Evolutionary conservation across 768 basidiomycete species (phyloP).

Genomic region (Pilatotrama ljubarskyi): DNA sequence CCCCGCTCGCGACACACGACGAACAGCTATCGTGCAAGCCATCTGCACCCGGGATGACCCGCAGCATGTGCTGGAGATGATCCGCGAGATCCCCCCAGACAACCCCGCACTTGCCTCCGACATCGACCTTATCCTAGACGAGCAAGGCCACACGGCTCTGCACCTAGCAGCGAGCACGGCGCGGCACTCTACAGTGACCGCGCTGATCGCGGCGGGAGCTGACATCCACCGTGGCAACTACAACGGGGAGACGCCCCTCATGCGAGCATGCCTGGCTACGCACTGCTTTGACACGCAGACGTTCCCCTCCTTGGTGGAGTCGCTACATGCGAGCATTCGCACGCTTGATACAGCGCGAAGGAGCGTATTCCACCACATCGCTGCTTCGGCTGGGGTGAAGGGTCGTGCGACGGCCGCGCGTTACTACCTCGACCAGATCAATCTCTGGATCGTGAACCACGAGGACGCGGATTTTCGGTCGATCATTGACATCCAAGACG

Average conservation of each 20-base stretch:
- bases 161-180: constrained; percentile 91
- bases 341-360: constrained; percentile 87
- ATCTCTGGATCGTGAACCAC: constrained; percentile 80
- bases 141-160: constrained; percentile 91
- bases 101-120: constrained; percentile 44
- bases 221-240: constrained; percentile 92
- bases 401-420: constrained; percentile 81
- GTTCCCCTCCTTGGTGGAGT: constrained; percentile 64
- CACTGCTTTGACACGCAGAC: constrained; percentile 79
- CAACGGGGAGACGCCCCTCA: constrained; percentile 91
- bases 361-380: constrained; percentile 89
- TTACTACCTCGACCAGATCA: constrained; percentile 89
- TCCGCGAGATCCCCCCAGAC: constrained; percentile 61
- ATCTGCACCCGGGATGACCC: constrained; percentile 76
- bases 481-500: constrained; percentile 88
- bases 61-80: constrained; percentile 54
- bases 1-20: constrained; percentile 49
- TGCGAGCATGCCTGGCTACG: constrained; percentile 88
- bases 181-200: constrained; percentile 62
- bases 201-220: constrained; percentile 75
- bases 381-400: constrained; percentile 87
- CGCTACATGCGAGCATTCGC: constrained; percentile 72
- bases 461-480: constrained; percentile 76
- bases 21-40: constrained; percentile 61
- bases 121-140: constrained; percentile 86